A percentile compares a stretch with the other conserved stretches of the same genome.
Evolutionary conservation across 2,329 filamentous ascomycete genomes (phyloP).

Genomic region (Fusarium humuli): DNA sequence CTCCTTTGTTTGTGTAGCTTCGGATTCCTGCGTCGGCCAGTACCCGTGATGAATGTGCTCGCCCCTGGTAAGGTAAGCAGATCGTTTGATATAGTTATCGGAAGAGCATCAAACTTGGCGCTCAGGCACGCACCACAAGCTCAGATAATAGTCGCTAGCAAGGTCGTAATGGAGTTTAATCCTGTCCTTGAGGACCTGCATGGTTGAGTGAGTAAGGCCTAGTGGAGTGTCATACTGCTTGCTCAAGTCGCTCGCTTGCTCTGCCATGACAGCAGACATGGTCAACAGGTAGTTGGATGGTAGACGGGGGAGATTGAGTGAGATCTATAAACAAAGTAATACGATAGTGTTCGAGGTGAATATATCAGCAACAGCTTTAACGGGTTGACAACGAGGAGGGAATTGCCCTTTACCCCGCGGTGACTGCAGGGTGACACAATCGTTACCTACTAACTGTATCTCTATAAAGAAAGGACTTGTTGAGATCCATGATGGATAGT

Average conservation of each 20-base stretch:
- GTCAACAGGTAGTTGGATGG: not conserved
- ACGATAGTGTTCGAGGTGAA: not conserved
- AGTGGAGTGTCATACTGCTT: slow-evolving; percentile 60
- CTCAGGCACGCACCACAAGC: slow-evolving; percentile 64
- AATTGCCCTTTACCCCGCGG: slow-evolving; percentile 28
- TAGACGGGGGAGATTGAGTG: not conserved
- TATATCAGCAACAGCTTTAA: not conserved
- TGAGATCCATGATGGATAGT: not conserved
- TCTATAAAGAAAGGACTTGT: not conserved
- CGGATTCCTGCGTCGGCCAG: slow-evolving; percentile 61
- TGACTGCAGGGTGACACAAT: slow-evolving; percentile 30
- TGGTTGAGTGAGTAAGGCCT: slow-evolving; percentile 58
- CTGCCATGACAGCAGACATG: slow-evolving; percentile 23
- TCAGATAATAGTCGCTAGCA: slow-evolving; percentile 71
- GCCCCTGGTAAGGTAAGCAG: slow-evolving; percentile 57
- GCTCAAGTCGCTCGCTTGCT: slow-evolving; percentile 54
- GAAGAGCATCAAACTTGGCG: not conserved
- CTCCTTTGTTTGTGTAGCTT: slow-evolving; percentile 65
- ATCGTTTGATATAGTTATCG: not conserved
- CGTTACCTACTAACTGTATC: not conserved
- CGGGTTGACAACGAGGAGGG: not conserved
- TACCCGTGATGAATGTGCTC: slow-evolving; percentile 74
- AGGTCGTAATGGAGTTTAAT: slow-evolving; percentile 72
- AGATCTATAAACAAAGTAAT: not conserved
- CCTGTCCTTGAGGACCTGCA: slow-evolving; percentile 65